These are phyloP conservation scores for Lasiodiplodia theobromae DNA, from an alignment of 2,329 filamentous ascomycete genomes.

Conservation along the genomic window DNA sequence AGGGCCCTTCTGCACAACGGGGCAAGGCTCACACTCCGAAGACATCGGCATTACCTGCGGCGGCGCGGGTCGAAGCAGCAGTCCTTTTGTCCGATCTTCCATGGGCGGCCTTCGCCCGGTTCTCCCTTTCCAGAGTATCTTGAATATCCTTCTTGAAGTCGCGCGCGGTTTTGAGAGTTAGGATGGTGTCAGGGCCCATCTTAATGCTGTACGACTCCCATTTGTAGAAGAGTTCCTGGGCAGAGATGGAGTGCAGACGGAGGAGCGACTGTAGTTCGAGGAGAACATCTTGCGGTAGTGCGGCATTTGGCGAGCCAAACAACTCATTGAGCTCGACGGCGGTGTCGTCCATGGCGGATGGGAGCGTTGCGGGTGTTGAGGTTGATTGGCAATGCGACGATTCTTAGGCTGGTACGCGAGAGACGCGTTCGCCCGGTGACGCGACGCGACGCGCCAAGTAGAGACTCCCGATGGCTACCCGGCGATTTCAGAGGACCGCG, in stretches of 20 bases:
- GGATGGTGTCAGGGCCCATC: slow-evolving; percentile 82
- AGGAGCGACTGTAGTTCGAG: slow-evolving; percentile 85
- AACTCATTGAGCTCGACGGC: slow-evolving; percentile 63
- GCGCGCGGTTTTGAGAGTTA: slow-evolving; percentile 74
- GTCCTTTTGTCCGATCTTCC: slow-evolving; percentile 69
- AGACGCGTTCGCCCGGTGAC: slow-evolving; percentile 12
- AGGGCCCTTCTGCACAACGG: slow-evolving; percentile 22
- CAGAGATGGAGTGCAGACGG: slow-evolving; percentile 78
- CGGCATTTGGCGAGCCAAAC: slow-evolving; percentile 61
- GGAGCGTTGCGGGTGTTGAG: slow-evolving; percentile 15
- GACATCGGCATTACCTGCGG: slow-evolving; percentile 67
- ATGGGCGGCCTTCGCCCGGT: slow-evolving; percentile 67
- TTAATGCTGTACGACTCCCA: slow-evolving; percentile 99
- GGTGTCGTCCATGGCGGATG: slow-evolving; percentile 56
- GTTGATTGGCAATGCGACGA: slow-evolving; percentile 17
- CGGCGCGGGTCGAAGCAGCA: slow-evolving; percentile 64
- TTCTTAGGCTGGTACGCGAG: neutral
- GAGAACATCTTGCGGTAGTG: slow-evolving; percentile 78
- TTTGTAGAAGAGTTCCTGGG: slow-evolving; percentile 94
- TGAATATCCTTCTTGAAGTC: slow-evolving; percentile 88
- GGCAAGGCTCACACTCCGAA: slow-evolving; percentile 71
- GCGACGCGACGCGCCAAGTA: slow-evolving; percentile 33
- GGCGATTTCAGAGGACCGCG: no score
- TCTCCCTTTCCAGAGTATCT: slow-evolving; percentile 80
- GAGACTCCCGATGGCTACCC: neutral